phyloP scores from a whole-genome alignment of 768 basidiomycete genomes.

The Trichaptum fuscoviolaceum region DNA sequence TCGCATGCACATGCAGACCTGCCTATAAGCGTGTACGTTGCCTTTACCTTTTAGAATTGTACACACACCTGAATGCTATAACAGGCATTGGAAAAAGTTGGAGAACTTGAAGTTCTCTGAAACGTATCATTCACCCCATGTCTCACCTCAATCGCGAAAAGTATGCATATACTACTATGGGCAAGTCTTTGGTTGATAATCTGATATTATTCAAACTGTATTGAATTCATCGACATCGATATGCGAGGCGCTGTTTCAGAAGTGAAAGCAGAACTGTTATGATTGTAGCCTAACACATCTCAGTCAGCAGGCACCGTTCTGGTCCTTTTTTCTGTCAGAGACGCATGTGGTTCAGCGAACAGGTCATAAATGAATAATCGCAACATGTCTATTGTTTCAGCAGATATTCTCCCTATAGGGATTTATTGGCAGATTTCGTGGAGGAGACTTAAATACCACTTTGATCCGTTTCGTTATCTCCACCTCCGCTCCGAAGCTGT shows the following conservation, averaged over 20 bases:
- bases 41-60: background rate
- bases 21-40: background rate
- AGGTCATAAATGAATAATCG: background rate
- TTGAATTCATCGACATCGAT: background rate
- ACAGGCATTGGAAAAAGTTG: background rate
- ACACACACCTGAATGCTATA: constrained; percentile 11
- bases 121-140: background rate
- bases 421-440: background rate
- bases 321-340: background rate
- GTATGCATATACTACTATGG: background rate
- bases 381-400: background rate
- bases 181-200: background rate
- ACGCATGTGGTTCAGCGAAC: background rate
- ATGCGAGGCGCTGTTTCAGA: background rate
- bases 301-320: background rate
- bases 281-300: background rate
- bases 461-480: background rate
- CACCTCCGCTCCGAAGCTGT: background rate
- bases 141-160: background rate
- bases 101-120: background rate
- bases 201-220: background rate
- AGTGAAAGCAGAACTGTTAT: background rate
- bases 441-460: background rate
- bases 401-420: background rate
- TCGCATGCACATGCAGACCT: background rate